Evolutionary conservation across 768 basidiomycete species (phyloP).

Genomic region (Suillus decipiens): DNA sequence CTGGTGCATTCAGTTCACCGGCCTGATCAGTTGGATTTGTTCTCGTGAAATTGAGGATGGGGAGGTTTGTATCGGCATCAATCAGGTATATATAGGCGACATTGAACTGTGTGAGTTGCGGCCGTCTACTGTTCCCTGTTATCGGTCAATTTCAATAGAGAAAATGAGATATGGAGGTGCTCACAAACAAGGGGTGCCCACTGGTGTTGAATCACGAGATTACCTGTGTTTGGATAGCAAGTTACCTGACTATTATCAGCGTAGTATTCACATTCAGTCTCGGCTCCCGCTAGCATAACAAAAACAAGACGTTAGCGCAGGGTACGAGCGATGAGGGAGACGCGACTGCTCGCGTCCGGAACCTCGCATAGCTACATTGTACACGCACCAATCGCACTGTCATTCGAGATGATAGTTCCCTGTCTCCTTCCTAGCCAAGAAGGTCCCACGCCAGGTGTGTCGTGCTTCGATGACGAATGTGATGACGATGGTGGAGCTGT

Average conservation of each 20-base stretch:
- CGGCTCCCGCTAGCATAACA: conserved; percentile 38
- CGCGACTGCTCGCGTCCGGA: conserved; percentile 14
- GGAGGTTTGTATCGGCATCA: conserved; percentile 62
- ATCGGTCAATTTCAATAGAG: conserved; percentile 18
- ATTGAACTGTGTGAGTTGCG: conserved; percentile 62
- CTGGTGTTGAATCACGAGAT: conserved; percentile 66
- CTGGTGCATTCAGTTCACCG: conserved; percentile 52
- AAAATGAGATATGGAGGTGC: conserved; percentile 36
- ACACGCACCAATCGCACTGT: conserved; percentile 27
- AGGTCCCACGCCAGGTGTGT: conserved; percentile 36
- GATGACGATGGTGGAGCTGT: conserved; percentile 38
- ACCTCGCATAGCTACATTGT: conserved; percentile 12
- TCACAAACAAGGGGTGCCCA: conserved; percentile 80
- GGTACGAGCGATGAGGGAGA: conserved; percentile 9
- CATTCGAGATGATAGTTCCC: conserved; percentile 27
- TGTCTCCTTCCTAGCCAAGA: conserved; percentile 24
- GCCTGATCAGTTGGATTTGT: conserved; percentile 55
- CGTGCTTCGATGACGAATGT: conserved; percentile 35
- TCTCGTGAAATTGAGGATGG: conserved; percentile 46
- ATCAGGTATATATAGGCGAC: conserved; percentile 77
- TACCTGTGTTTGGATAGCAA: conserved; percentile 66
- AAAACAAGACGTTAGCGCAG: conserved; percentile 15
- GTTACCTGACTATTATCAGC: conserved; percentile 75
- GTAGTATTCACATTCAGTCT: conserved; percentile 48
- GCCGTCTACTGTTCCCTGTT: conserved; percentile 75